Percentiles rank a stretch among this genome's conserved stretches.
Conservation (phyloP, 495 filamentous ascomycete genomes). For the Extremus antarcticus region DNA sequence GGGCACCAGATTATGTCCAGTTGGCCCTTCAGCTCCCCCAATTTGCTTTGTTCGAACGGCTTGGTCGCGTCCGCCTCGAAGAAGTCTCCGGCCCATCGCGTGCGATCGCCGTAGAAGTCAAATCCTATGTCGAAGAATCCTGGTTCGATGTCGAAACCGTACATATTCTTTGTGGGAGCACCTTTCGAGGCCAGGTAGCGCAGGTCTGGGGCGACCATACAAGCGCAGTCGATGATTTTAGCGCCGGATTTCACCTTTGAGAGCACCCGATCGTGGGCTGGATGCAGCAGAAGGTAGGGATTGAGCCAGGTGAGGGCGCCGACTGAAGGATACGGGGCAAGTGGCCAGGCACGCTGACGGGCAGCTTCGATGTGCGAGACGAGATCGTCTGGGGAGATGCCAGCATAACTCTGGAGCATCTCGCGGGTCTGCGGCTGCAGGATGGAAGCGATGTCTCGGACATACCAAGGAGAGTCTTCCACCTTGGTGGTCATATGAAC, state of each 20-base stretch:
- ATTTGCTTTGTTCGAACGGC: neutral
- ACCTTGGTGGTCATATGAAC: neutral
- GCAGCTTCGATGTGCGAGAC: slow-evolving; percentile 3
- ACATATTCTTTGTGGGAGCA: slow-evolving; percentile 19
- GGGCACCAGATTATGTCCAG: slow-evolving; percentile 3
- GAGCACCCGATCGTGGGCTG: slow-evolving; percentile 1
- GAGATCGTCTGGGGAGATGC: slow-evolving; percentile 3
- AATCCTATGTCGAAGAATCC: slow-evolving; percentile 5
- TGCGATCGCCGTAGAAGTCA: slow-evolving; percentile 3
- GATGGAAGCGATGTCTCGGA: neutral
- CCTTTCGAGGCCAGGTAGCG: slow-evolving; percentile 24
- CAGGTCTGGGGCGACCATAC: slow-evolving; percentile 28
- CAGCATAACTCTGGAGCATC: slow-evolving; percentile 1
- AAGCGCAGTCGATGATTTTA: slow-evolving; percentile 28
- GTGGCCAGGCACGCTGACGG: neutral
- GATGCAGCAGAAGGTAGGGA: slow-evolving; percentile 3
- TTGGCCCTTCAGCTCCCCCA: slow-evolving; percentile 2
- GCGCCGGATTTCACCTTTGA: slow-evolving; percentile 16
- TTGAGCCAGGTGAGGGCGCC: slow-evolving; percentile 5
- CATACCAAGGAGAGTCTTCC: neutral
- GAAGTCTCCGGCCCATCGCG: neutral
- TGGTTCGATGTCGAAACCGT: slow-evolving; percentile 22
- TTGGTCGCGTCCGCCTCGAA: slow-evolving; percentile 4
- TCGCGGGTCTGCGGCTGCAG: slow-evolving; percentile 1
- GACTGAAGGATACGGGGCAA: slow-evolving; percentile 3